Conservation (phyloP, 345 rosid genomes). For the Syzygium aqueum region DNA sequence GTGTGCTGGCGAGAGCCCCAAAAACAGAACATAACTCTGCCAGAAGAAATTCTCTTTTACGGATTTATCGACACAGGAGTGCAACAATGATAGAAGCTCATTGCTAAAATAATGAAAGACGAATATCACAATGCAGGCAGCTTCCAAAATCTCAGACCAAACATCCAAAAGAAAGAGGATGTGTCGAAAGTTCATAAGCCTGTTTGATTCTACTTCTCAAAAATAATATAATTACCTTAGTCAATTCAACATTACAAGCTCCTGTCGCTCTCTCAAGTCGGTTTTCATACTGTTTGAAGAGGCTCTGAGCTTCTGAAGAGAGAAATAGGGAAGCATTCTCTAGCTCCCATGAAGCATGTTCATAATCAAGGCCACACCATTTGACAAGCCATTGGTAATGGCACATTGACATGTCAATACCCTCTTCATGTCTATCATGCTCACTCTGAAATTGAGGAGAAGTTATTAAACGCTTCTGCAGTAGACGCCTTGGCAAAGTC, state of each 20-base stretch:
- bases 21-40: neutral
- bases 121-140: neutral
- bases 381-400: slow-evolving; percentile 52
- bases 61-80: neutral
- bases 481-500: slow-evolving; percentile 36
- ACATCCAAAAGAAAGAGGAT: neutral
- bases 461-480: slow-evolving; percentile 19
- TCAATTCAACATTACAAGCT: neutral
- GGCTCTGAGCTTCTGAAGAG: slow-evolving; percentile 19
- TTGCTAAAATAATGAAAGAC: neutral
- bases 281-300: slow-evolving; percentile 30
- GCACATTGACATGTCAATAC: slow-evolving; percentile 4
- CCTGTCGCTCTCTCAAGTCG: slow-evolving; percentile 18
- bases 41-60: neutral
- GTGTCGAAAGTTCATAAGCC: neutral
- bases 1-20: neutral
- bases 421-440: neutral
- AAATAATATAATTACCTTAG: neutral
- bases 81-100: neutral
- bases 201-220: neutral
- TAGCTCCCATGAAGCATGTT: slow-evolving; percentile 50
- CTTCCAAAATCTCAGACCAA: neutral
- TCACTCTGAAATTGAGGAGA: neutral
- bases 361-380: slow-evolving; percentile 53
- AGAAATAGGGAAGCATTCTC: slow-evolving; percentile 29